Percentiles rank a stretch among this genome's conserved stretches.
phyloP scores from a whole-genome alignment of 257 asterid genomes.

The Nicotiana noctiflora region DNA sequence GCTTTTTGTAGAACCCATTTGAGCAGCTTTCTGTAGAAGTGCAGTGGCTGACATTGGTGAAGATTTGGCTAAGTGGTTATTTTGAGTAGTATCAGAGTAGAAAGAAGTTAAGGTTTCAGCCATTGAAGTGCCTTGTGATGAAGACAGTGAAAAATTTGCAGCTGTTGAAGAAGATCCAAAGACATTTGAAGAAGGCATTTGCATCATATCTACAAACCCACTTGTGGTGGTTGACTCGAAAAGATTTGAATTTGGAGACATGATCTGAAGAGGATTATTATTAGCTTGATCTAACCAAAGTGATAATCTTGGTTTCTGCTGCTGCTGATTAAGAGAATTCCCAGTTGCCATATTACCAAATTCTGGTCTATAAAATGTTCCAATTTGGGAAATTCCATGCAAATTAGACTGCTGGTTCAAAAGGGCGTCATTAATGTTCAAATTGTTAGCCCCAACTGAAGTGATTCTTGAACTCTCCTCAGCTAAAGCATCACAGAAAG shows the following conservation, averaged over 20 bases:
- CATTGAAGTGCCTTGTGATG: constrained; percentile 13
- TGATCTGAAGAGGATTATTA: constrained; percentile 17
- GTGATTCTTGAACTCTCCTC: constrained; percentile 59
- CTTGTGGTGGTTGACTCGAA: constrained; percentile 15
- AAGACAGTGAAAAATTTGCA: constrained; percentile 35
- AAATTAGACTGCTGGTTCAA: constrained; percentile 24
- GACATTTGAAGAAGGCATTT: constrained; percentile 28
- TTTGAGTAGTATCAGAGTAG: constrained; percentile 19
- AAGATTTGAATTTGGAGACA: constrained; percentile 7
- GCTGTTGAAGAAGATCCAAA: constrained; percentile 14
- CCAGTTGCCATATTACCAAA: constrained; percentile 22
- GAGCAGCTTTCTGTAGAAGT: constrained; percentile 81
- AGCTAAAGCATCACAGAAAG: constrained; percentile 87
- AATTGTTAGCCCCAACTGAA: constrained; percentile 26
- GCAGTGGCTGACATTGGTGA: constrained; percentile 83
- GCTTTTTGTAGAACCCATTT: constrained; percentile 73
- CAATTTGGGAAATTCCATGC: not conserved
- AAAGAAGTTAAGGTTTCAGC: constrained; percentile 43
- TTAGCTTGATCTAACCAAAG: constrained; percentile 52
- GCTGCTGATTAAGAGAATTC: constrained; percentile 14
- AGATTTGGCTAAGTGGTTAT: constrained; percentile 15
- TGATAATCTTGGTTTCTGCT: constrained; percentile 49
- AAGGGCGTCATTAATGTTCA: constrained; percentile 9
- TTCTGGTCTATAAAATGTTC: constrained; percentile 12
- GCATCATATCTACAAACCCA: constrained; percentile 23